Conservation (phyloP, 805 yeast genomes). For the Pichia cephalocereana region DNA sequence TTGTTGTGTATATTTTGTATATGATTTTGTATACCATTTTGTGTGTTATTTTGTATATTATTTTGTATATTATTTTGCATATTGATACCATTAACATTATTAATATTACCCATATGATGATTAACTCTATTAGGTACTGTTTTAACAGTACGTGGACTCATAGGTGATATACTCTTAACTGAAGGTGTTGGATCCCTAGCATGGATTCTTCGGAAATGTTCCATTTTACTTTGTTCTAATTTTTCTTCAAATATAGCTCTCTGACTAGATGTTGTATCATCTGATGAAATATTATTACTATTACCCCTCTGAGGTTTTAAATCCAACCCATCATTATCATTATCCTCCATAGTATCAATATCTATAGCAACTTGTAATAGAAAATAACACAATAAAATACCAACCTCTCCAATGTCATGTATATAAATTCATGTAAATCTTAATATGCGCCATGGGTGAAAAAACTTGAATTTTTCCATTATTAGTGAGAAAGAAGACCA, state of each 20-base stretch:
- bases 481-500: too few relatives aligned
- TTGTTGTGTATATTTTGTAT: too few relatives aligned
- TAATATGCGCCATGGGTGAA: too few relatives aligned
- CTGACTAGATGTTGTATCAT: neutral
- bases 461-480: too few relatives aligned
- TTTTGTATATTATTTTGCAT: too few relatives aligned
- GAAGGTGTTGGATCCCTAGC: neutral
- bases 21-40: too few relatives aligned
- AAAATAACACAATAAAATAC: too few relatives aligned
- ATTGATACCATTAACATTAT: neutral
- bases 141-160: conserved; percentile 5
- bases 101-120: neutral
- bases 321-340: neutral
- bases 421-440: neutral
- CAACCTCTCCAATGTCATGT: neutral
- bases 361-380: too few relatives aligned
- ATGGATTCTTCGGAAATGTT: conserved; percentile 1
- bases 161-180: conserved; percentile 8
- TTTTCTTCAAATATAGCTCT: conserved; percentile 1
- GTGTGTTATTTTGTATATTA: too few relatives aligned
- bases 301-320: neutral
- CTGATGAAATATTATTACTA: neutral
- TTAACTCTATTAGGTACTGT: neutral
- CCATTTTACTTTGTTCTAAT: conserved; percentile 6
- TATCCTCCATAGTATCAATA: neutral